These are phyloP conservation scores for Babjeviella inositovora DNA, from an alignment of 805 yeast species.

Conservation along the genomic window DNA sequence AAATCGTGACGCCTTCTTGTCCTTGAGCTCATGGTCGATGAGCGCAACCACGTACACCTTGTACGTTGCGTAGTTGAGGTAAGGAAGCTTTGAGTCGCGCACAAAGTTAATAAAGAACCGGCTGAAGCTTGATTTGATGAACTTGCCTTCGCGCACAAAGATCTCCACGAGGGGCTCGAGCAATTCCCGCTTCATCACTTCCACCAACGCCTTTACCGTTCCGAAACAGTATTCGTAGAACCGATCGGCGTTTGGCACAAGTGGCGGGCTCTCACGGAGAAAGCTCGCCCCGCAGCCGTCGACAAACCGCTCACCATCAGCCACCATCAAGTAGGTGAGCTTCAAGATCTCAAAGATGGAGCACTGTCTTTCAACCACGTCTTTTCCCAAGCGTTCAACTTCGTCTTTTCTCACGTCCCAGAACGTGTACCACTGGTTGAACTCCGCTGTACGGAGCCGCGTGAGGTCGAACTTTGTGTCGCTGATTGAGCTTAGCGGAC, in stretches of 20 bases:
- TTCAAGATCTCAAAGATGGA: slow-evolving; percentile 19
- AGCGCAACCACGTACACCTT: slow-evolving; percentile 46
- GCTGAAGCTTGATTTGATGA: too few species aligned
- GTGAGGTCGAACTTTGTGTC: neutral
- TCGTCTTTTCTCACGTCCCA: slow-evolving; percentile 26
- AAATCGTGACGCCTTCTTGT: slow-evolving; percentile 20
- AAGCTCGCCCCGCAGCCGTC: slow-evolving; percentile 33
- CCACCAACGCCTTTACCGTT: slow-evolving; percentile 37
- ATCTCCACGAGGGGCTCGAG: slow-evolving; percentile 42
- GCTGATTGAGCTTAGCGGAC: too few species aligned
- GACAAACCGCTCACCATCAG: slow-evolving; percentile 47
- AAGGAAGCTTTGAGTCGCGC: slow-evolving; percentile 31
- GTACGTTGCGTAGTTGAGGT: slow-evolving; percentile 41
- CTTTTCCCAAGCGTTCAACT: slow-evolving; percentile 13
- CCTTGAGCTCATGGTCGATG: slow-evolving; percentile 25
- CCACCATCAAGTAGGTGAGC: slow-evolving; percentile 22
- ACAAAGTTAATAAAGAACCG: slow-evolving; percentile 58
- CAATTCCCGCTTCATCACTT: slow-evolving; percentile 34
- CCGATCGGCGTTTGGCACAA: slow-evolving; percentile 31
- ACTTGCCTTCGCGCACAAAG: slow-evolving; percentile 47
- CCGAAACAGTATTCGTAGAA: slow-evolving; percentile 44
- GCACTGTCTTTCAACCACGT: slow-evolving; percentile 17
- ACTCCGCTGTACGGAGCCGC: slow-evolving; percentile 4
- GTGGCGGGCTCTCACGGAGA: slow-evolving; percentile 17
- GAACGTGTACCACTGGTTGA: slow-evolving; percentile 30